These are phyloP conservation scores for Earliella scabrosa DNA, from an alignment of 1,284 basidiomycete species.

Conservation along the genomic window DNA sequence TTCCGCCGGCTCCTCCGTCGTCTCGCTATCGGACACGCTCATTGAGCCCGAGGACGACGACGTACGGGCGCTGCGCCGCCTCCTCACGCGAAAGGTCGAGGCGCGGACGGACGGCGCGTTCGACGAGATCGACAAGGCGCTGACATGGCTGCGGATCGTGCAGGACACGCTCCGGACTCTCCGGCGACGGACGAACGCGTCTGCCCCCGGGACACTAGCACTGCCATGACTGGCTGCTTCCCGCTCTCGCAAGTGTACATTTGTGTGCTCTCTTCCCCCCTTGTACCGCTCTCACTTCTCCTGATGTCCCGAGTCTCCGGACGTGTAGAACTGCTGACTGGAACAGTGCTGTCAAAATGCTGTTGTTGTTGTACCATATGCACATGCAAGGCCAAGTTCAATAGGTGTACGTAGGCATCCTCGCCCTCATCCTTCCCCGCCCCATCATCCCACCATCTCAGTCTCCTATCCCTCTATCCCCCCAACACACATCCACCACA, in stretches of 20 bases:
- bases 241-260: constrained; percentile 3
- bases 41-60: constrained; percentile 60
- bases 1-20: constrained; percentile 34
- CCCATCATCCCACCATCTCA: background rate
- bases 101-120: constrained; percentile 58
- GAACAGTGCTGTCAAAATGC: background rate
- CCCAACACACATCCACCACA: background rate
- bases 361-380: constrained; percentile 9
- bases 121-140: constrained; percentile 65
- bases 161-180: constrained; percentile 63
- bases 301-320: background rate
- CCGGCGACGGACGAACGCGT: constrained; percentile 49
- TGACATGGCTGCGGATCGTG: constrained; percentile 63
- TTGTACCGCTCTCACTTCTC: background rate
- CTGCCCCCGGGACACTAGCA: background rate
- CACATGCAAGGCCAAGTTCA: background rate
- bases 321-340: constrained; percentile 4
- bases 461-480: too few species aligned
- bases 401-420: constrained; percentile 4
- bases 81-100: constrained; percentile 66
- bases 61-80: constrained; percentile 55
- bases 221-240: background rate
- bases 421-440: background rate
- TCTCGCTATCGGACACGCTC: constrained; percentile 41
- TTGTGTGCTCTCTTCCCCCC: background rate